These are phyloP conservation scores for Ophiocordyceps sinensis DNA, from an alignment of 2,329 filamentous ascomycete genomes.

Conservation along the genomic window DNA sequence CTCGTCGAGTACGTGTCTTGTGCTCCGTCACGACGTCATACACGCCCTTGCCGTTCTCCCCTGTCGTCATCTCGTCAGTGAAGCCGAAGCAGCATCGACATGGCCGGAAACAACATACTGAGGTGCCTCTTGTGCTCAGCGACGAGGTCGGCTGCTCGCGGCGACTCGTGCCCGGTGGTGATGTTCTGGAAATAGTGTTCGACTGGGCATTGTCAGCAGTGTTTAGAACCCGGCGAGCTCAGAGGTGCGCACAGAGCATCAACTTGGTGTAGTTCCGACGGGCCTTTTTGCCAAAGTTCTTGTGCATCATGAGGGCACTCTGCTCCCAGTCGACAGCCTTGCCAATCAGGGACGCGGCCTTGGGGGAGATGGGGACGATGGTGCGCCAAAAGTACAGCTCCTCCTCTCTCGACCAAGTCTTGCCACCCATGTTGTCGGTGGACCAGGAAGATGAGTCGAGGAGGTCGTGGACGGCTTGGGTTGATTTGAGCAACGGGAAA, in stretches of 20 bases:
- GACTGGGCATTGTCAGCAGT: constrained; percentile 15
- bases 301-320: constrained; percentile 23
- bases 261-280: constrained; percentile 24
- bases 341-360: constrained; percentile 9
- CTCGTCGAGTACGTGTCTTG: background rate
- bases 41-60: background rate
- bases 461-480: background rate
- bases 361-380: constrained; percentile 22
- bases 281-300: constrained; percentile 16
- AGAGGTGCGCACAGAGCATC: constrained; percentile 23
- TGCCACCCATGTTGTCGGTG: constrained; percentile 29
- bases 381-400: constrained; percentile 34
- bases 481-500: no score
- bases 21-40: background rate
- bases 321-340: constrained; percentile 18
- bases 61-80: background rate
- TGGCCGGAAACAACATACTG: constrained; percentile 6
- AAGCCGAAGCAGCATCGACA: background rate
- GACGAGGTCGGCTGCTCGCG: constrained; percentile 20
- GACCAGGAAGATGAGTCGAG: background rate
- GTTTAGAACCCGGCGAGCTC: background rate
- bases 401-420: constrained; percentile 32
- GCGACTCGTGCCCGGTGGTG: constrained; percentile 20
- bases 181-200: constrained; percentile 32
- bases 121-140: constrained; percentile 14